Conservation (phyloP, 768 basidiomycete species). For the Serendipita sp. region DNA sequence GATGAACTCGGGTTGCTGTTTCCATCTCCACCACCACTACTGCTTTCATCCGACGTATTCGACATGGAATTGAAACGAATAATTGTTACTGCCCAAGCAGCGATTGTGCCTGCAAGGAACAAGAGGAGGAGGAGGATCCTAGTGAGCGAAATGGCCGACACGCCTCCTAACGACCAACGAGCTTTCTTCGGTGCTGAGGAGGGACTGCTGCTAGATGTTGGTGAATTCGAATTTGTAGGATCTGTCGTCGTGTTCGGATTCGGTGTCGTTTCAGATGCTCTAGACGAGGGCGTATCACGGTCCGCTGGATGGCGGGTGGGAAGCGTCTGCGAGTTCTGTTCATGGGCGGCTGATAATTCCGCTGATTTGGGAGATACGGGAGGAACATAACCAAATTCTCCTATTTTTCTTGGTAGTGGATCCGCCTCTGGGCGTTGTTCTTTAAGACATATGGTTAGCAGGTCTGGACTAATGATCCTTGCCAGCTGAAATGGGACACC, state of each 20-base stretch:
- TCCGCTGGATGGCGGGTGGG: conserved; percentile 32
- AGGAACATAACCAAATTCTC: conserved; percentile 41
- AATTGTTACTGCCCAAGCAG: conserved; percentile 37
- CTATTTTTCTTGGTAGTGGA: conserved; percentile 45
- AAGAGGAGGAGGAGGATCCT: conserved; percentile 10
- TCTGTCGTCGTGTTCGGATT: conserved; percentile 19
- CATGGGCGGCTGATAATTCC: conserved; percentile 20
- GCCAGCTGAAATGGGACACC: neutral
- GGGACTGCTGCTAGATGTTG: conserved; percentile 16
- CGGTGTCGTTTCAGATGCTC: conserved; percentile 14
- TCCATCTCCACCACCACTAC: conserved; percentile 1
- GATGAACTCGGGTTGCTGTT: conserved; percentile 2
- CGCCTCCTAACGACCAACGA: conserved; percentile 10
- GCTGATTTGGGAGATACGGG: neutral
- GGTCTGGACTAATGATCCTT: neutral
- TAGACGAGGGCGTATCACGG: conserved; percentile 16
- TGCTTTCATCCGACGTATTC: conserved; percentile 6
- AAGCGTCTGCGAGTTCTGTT: conserved; percentile 11
- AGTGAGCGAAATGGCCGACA: conserved; percentile 11
- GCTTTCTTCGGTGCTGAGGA: conserved; percentile 14
- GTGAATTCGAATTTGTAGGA: conserved; percentile 18
- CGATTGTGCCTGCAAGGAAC: conserved; percentile 30
- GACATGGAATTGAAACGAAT: conserved; percentile 11
- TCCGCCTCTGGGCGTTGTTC: conserved; percentile 35
- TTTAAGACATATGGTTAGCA: neutral